Percentiles rank a stretch among this genome's conserved stretches.
These are phyloP conservation scores for Nicotiana tabacum DNA, from an alignment of 257 asterid genomes.

Conservation along the genomic window DNA sequence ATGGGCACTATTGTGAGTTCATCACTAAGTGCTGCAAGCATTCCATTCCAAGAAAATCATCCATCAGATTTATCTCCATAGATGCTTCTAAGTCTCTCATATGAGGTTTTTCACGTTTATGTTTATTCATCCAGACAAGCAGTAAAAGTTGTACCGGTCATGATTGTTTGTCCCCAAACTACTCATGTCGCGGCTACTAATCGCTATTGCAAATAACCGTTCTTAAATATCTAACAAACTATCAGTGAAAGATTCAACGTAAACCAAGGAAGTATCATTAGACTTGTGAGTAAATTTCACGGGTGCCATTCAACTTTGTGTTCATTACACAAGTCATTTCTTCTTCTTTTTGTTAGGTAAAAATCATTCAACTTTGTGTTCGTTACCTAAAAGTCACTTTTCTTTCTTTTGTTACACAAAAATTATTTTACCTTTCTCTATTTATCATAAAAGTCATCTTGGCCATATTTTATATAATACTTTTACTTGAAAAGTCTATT, in stretches of 20 bases:
- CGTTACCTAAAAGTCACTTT: too few relatives aligned
- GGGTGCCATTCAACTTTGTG: too few relatives aligned
- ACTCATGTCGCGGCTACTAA: constrained; percentile 24
- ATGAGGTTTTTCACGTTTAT: constrained; percentile 19
- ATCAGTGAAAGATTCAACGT: constrained; percentile 42
- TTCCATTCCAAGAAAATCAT: constrained; percentile 92
- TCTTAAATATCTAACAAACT: constrained; percentile 58
- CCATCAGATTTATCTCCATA: constrained; percentile 63
- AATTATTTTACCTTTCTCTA: too few relatives aligned
- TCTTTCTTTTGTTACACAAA: too few relatives aligned
- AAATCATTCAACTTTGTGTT: too few relatives aligned
- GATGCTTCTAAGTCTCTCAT: constrained; percentile 36
- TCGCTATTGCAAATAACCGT: constrained; percentile 29
- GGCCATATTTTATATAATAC: too few relatives aligned
- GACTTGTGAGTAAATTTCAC: constrained; percentile 14
- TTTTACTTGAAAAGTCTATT: too few relatives aligned
- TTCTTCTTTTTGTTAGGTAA: too few relatives aligned
- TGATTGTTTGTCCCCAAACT: constrained; percentile 25
- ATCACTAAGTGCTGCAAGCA: constrained; percentile 35
- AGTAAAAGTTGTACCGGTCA: constrained; percentile 12
- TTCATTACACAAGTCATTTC: too few relatives aligned
- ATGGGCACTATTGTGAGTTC: constrained; percentile 16
- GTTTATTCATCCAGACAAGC: constrained; percentile 17
- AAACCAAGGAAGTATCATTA: constrained; percentile 38
- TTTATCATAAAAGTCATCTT: too few relatives aligned